Evolutionary conservation across 495 filamentous ascomycete genomes (phyloP).

Genomic region (Daldinia loculata): DNA sequence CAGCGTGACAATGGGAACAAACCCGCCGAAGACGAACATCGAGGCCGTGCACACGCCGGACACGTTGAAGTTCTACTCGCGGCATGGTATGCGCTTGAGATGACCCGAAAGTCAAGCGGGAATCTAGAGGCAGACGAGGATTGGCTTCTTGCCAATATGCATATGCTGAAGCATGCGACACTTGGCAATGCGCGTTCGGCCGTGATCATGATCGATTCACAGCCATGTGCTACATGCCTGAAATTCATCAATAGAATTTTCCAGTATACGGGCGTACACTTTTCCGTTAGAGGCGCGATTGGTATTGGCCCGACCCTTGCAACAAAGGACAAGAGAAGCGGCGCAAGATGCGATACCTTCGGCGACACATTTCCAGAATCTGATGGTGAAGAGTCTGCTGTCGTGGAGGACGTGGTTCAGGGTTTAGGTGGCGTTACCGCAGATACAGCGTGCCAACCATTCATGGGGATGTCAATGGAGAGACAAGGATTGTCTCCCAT

Average conservation of each 20-base stretch:
- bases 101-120: slow-evolving; percentile 3
- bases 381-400: slow-evolving; percentile 24
- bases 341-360: slow-evolving; percentile 23
- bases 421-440: not conserved
- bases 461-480: not conserved
- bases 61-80: slow-evolving; percentile 43
- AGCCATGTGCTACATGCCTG: slow-evolving; percentile 34
- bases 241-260: slow-evolving; percentile 32
- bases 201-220: slow-evolving; percentile 36
- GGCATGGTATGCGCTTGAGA: slow-evolving; percentile 32
- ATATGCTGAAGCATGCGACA: slow-evolving; percentile 2
- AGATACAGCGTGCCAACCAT: not conserved
- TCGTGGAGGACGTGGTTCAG: not conserved
- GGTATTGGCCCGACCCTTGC: slow-evolving; percentile 38
- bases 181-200: slow-evolving; percentile 20
- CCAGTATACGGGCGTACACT: slow-evolving; percentile 32
- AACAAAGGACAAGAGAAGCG: slow-evolving; percentile 17
- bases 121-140: slow-evolving; percentile 1
- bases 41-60: slow-evolving; percentile 40
- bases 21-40: slow-evolving; percentile 10
- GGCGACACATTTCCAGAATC: slow-evolving; percentile 22
- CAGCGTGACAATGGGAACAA: slow-evolving; percentile 18
- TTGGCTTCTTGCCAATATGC: slow-evolving; percentile 16
- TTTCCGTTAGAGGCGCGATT: slow-evolving; percentile 14
- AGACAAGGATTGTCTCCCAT: not conserved